These are phyloP conservation scores for Physcomitrellopsis africana DNA, from an alignment of 225 moss, liverwort and hornwort species.

Conservation along the genomic window DNA sequence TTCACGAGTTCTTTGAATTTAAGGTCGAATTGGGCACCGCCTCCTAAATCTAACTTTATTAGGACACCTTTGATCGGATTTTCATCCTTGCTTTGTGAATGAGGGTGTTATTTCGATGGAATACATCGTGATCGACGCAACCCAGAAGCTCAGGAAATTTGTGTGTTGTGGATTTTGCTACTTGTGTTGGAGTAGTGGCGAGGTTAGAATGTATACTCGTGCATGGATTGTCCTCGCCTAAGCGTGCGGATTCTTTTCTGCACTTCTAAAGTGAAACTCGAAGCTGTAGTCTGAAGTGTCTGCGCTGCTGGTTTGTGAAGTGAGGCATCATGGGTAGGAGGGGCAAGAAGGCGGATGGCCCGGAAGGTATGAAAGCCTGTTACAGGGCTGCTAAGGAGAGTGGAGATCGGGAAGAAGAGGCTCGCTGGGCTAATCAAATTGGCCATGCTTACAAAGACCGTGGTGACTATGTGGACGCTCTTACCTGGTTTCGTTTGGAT, in stretches of 20 bases:
- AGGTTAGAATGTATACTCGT: not conserved
- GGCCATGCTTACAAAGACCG: conserved; percentile 84
- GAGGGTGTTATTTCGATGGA: not conserved
- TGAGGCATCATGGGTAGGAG: conserved; percentile 48
- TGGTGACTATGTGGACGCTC: conserved; percentile 84
- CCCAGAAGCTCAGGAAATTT: not conserved
- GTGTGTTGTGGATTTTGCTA: not conserved
- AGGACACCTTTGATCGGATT: too few species aligned
- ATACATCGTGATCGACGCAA: conserved; percentile 10
- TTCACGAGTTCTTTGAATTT: conserved; percentile 7
- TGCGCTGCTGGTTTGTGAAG: conserved; percentile 16
- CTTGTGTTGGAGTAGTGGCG: not conserved
- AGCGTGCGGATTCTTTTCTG: not conserved
- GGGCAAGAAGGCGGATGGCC: conserved; percentile 36
- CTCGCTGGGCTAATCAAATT: conserved; percentile 95
- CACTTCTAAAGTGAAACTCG: conserved; percentile 6
- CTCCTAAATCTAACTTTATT: too few species aligned
- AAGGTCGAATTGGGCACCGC: too few species aligned
- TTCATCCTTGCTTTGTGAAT: not conserved
- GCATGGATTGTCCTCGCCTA: not conserved
- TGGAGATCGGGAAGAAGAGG: conserved; percentile 88
- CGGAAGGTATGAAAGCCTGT: conserved; percentile 61
- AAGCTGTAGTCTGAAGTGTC: conserved; percentile 3
- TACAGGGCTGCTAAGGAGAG: conserved; percentile 66
- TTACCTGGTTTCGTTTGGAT: conserved; percentile 85